Percentiles rank a stretch among this genome's conserved stretches.
Conservation (phyloP, 2,329 filamentous ascomycete genomes). For the Alternaria solani region DNA sequence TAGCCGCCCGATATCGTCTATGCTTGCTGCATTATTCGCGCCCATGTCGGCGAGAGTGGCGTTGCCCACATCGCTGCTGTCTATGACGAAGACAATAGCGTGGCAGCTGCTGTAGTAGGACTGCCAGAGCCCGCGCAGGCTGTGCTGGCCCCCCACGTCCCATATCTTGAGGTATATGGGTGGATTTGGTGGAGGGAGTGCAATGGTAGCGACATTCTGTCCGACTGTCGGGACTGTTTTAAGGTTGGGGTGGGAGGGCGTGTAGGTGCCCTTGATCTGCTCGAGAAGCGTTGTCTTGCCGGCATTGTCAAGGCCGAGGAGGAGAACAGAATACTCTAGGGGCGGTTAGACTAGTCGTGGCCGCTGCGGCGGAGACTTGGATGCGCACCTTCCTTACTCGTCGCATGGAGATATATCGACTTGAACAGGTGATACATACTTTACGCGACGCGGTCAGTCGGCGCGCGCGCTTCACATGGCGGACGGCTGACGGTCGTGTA, state of each 20-base stretch:
- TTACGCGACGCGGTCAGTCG: slow-evolving; percentile 16
- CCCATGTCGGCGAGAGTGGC: slow-evolving; percentile 68
- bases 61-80: slow-evolving; percentile 91
- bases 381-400: slow-evolving; percentile 85
- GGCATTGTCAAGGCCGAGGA: slow-evolving; percentile 96
- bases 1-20: slow-evolving; percentile 64
- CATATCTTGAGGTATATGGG: slow-evolving; percentile 99
- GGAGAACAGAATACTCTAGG: slow-evolving; percentile 93
- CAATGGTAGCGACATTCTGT: slow-evolving; percentile 93
- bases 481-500: slow-evolving; percentile 4
- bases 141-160: slow-evolving; percentile 95
- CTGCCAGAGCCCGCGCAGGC: slow-evolving; percentile 89
- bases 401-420: slow-evolving; percentile 92
- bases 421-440: slow-evolving; percentile 95
- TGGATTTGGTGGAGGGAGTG: slow-evolving; percentile 65
- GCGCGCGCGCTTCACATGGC: slow-evolving; percentile 31
- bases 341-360: slow-evolving; percentile 10
- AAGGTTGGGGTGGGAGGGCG: slow-evolving; percentile 70
- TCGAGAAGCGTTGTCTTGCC: slow-evolving; percentile 98
- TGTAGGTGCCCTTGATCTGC: slow-evolving; percentile 90
- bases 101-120: slow-evolving; percentile 94
- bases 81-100: slow-evolving; percentile 97
- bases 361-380: neutral
- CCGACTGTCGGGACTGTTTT: slow-evolving; percentile 97
- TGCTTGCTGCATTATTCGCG: slow-evolving; percentile 44